Conservation (phyloP, 805 yeast species). For the Pichia pseudocactophila region DNA sequence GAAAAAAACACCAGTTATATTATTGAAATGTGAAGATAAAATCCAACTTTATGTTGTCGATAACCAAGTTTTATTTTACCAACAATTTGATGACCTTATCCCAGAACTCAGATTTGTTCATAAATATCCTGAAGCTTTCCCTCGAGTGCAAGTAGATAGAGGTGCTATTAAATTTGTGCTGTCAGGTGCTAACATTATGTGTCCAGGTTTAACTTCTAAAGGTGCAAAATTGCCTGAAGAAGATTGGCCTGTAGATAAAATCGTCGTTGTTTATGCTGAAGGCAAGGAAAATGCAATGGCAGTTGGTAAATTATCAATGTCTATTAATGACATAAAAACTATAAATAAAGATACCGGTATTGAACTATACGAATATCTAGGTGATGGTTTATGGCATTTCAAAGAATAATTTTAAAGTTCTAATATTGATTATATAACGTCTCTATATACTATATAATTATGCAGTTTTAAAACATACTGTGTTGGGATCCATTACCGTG, state of each 20-base stretch:
- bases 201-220: conserved; percentile 83
- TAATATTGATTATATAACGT: not conserved
- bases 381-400: conserved; percentile 81
- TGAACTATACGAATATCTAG: conserved; percentile 72
- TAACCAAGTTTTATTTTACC: conserved; percentile 66
- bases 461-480: conserved; percentile 1
- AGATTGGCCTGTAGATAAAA: conserved; percentile 53
- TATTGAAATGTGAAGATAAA: conserved; percentile 84
- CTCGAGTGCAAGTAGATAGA: conserved; percentile 82
- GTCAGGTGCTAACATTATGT: conserved; percentile 96
- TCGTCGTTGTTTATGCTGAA: conserved; percentile 81
- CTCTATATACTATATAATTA: not conserved
- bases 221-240: conserved; percentile 81
- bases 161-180: conserved; percentile 94
- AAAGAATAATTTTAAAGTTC: conserved; percentile 31
- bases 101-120: conserved; percentile 74
- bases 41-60: conserved; percentile 70
- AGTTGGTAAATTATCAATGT: conserved; percentile 79
- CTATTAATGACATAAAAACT: conserved; percentile 77
- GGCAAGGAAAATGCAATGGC: conserved; percentile 90
- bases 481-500: conserved; percentile 8
- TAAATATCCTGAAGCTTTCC: conserved; percentile 75
- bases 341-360: conserved; percentile 85
- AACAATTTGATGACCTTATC: conserved; percentile 69
- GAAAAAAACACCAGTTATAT: conserved; percentile 73